Base-by-base conservation (phyloP, 805 yeast species). In the Yarrowia sp. region DNA sequence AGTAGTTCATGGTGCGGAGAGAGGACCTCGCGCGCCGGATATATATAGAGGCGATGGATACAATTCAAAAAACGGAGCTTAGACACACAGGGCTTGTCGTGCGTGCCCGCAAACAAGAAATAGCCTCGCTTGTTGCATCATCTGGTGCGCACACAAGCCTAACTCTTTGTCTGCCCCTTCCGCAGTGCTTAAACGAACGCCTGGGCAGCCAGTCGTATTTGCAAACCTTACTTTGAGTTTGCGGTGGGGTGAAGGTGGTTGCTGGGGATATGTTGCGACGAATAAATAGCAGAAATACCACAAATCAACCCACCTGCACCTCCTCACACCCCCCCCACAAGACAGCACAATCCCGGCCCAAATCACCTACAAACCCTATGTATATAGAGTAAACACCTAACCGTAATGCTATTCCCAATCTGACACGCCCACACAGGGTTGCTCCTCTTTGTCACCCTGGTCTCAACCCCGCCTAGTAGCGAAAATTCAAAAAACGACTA, bases 131-230 rank as follows among this genome's bases (percentile, higher is more conserved):
- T 51, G 58, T 51, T 35, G 55, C 55, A 31, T 32, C 55, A 47
- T 29, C 51, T 29, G 49, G 33, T 16, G 33, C 49, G 27, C 33
- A 27, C 12, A 13, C 36, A 29, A 46, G 18, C 49, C 33, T 31
- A n/a, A 3, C 12, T 46, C 53, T 47, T 47, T 47, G 55, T 47
- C 14, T 47, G 24, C 38, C 55, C 55, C 58, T 51, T 51, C 58
- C 42, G 42, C 58, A 32, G 33, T 51, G 58, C 58, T 51, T 51
- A 51, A 51, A 51, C 58, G 58, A 51, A 35, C 42, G 42, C 42
- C 58, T 51, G 58, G 58, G 58, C 58, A 51, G 58, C 58, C 58
- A 51, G 36, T 47, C 55, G 55, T 47, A 47, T 47, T 38, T 51
- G 16, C 16, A n/a, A n/a, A n/a, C n/a, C n/a, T n/a, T n/a, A n/a